Evolutionary conservation across 2,329 filamentous ascomycete genomes (phyloP), one percentile per base, ranked within the genome.

Genomic region (Karstenula rhodostoma): DNA sequence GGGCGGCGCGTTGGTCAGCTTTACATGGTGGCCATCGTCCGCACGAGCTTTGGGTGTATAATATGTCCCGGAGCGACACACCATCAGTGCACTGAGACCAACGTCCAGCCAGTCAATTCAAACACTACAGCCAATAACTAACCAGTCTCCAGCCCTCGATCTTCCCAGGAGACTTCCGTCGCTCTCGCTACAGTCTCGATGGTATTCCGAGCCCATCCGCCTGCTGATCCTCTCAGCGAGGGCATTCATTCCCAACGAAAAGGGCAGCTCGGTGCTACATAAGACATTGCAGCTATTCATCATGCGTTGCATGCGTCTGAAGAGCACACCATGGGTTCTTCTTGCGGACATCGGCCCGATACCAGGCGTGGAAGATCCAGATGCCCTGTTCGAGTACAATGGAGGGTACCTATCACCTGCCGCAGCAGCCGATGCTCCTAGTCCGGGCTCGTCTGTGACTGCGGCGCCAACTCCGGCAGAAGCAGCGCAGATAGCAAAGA

Each of bases 381-480:
- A 79, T 17, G 69, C 73, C 60, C 70, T 77, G 52, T 69, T 79
- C 67, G 72, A 73, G 2, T 73, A 75, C 54, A 72, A 76, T 1
- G 73, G 74, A 15, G 78, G 75, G 10, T 66, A 73, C 33, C 67
- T 79, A 1, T 76, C 76, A 0, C 81, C 83, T n/a, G 77, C 79
- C 13, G 79, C 79, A 13, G 84, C 77, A 32, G 75, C 75, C 61
- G 68, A 78, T 59, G 76, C 74, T 25, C 69, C 74, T 42, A 71
- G 71, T 46, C 66, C 71, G 17, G 56, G 59, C 35, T 67, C 67
- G 37, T 70, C 70, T 29, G 55, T 65, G 17, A 61, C 66, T 6
- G 44, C 69, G 1, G 75, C 79, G 17, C 93, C 93, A 0, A 89
- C 88, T 4, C 85, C 93, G 8, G 84, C 88, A 3, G 90, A 95